These are phyloP conservation scores for Jimgerdemannia flammicorona DNA, from an alignment of 192 early-diverging fungal genomes.

Conservation along the genomic window DNA sequence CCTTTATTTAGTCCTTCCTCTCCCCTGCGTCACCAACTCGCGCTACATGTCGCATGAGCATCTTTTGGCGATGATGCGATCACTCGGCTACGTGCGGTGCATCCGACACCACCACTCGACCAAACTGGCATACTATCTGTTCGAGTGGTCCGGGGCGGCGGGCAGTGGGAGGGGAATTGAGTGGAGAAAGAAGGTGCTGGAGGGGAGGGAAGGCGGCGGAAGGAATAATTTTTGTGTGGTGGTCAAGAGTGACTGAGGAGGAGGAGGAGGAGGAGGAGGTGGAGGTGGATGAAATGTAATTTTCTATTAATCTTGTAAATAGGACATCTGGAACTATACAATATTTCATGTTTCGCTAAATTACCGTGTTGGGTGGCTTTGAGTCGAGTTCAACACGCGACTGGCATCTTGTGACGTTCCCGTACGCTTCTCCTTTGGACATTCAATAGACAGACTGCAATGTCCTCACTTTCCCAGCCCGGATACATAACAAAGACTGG, in stretches of 20 bases:
- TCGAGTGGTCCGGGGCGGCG: conserved; percentile 30
- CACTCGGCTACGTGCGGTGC: conserved; percentile 58
- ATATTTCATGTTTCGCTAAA: no score
- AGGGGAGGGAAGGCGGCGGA: conserved; percentile 46
- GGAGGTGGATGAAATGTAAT: neutral
- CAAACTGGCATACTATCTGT: conserved; percentile 81
- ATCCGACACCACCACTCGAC: conserved; percentile 60
- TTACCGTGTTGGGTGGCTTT: no score
- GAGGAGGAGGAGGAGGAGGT: neutral
- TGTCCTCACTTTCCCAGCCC: neutral
- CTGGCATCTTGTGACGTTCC: no score
- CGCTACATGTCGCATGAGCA: conserved; percentile 79
- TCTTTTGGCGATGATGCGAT: conserved; percentile 55
- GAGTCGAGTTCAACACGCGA: no score
- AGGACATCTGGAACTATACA: no score
- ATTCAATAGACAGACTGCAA: no score
- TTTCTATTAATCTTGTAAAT: neutral
- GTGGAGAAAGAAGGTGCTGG: conserved; percentile 63
- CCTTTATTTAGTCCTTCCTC: conserved; percentile 76
- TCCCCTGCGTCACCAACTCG: conserved; percentile 81
- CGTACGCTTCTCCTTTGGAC: no score
- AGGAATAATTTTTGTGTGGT: conserved; percentile 78
- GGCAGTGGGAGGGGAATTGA: neutral
- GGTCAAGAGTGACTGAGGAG: conserved; percentile 8
- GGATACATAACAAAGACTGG: neutral